These are phyloP conservation scores for Phragmites australis DNA, from an alignment of 176 grass and related monocot genomes.

Conservation along the genomic window DNA sequence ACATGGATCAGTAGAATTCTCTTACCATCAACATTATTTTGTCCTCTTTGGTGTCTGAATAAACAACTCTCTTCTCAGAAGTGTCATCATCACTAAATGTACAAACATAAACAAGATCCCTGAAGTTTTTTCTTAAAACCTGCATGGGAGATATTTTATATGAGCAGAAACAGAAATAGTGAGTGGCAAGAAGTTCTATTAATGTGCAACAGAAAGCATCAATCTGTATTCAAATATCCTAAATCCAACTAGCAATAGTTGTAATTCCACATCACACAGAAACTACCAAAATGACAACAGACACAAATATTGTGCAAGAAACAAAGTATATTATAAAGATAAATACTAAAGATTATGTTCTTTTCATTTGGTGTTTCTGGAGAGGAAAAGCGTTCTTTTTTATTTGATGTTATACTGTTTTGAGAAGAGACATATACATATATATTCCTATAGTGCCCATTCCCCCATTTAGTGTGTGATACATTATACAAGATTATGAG, in stretches of 20 bases:
- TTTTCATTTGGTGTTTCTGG: not conserved
- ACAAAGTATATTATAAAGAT: constrained; percentile 10
- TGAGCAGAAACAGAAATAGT: constrained; percentile 31
- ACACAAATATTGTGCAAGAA: constrained; percentile 13
- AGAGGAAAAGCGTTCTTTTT: too few relatives aligned
- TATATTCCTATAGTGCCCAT: too few relatives aligned
- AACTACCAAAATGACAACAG: constrained; percentile 26
- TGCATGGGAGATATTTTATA: constrained; percentile 37
- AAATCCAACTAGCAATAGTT: not conserved
- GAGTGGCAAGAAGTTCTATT: constrained; percentile 1
- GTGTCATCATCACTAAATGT: constrained; percentile 50
- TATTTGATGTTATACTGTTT: too few relatives aligned
- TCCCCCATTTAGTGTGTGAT: too few relatives aligned
- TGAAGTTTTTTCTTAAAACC: constrained; percentile 81
- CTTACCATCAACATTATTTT: constrained; percentile 68
- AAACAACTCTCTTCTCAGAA: constrained; percentile 72
- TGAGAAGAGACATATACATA: too few relatives aligned
- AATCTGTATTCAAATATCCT: constrained; percentile 2
- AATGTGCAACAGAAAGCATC: constrained; percentile 19
- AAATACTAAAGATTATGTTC: too few relatives aligned
- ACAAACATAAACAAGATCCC: constrained; percentile 69
- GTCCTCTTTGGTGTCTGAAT: constrained; percentile 64
- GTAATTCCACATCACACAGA: constrained; percentile 3
- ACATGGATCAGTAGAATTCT: constrained; percentile 5
- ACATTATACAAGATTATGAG: too few relatives aligned